Evolutionary conservation across 2,329 filamentous ascomycete species (phyloP), one percentile per base, ranked within the genome.

Genomic region (Diaporthe batatas): DNA sequence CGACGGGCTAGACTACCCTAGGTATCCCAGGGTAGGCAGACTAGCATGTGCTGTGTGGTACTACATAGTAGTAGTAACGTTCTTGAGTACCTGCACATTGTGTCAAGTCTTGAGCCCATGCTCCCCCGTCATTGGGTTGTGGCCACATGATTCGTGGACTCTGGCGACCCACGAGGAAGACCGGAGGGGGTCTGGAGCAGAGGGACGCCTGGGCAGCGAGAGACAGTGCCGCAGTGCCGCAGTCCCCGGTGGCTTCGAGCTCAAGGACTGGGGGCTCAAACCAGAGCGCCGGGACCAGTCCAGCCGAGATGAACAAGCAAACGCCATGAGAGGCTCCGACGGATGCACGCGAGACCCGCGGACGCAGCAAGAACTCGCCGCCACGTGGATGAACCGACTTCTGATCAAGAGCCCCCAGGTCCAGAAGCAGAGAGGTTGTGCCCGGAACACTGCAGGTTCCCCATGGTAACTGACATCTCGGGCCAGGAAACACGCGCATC

Each of bases 1-100:
- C 32, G 32, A 21, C 29, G 32, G 23, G 32, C 68, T 70, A 70
- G 23, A 59, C 44, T 51, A 70, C 42, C 14, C 39, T 14, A 12
- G n/a, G 29, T 7, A n/a, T n/a, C n/a, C n/a, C n/a, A 36, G 34
- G 6, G 3, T 36, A 11, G 11, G 34, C 34, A 6, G 4, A 36
- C 18, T 14, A 6, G 12, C 36, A 39, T 39, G 39, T 42, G 39
- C 6, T 42, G 32, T n/a, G 29, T 25, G 21, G 32, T 18, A 47
- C 6, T 65, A n/a, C n/a, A n/a, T n/a, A n/a, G n/a, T n/a, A n/a
- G n/a, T n/a, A n/a, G n/a, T n/a, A n/a, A n/a, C n/a, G n/a, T n/a
- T n/a, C n/a, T n/a, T n/a, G n/a, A n/a, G 62, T 53, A 67, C 62
- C n/a, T 67, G 62, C 32, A 53, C 42, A 53, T 58, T 58, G 47